Percentiles rank a stretch among this genome's conserved stretches.
phyloP scores from a whole-genome alignment of 164 flowering plant genomes.

The Berberis vulgaris region DNA sequence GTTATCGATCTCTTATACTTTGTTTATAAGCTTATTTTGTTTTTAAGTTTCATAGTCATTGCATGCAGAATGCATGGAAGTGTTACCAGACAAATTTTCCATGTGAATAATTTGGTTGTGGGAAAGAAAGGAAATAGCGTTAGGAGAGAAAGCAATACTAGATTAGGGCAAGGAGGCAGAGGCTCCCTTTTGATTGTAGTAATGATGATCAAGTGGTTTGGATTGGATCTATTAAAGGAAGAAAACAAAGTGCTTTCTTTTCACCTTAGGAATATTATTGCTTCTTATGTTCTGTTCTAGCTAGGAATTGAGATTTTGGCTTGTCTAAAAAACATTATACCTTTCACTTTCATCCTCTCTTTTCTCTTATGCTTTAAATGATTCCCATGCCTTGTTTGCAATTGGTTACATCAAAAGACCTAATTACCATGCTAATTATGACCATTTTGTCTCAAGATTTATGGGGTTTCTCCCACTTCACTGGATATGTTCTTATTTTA shows the following conservation, averaged over 20 bases:
- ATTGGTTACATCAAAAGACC: not conserved
- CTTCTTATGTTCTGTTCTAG: too few species aligned
- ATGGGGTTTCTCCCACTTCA: not conserved
- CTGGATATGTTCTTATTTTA: too few species aligned
- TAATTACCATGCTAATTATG: not conserved
- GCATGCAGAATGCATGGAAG: conserved; percentile 38
- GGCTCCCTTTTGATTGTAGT: conserved; percentile 30
- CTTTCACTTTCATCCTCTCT: conserved; percentile 20
- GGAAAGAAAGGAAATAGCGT: conserved; percentile 14
- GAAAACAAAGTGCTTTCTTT: conserved; percentile 16
- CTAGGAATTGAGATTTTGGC: not conserved
- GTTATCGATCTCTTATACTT: too few species aligned
- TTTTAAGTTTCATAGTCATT: not conserved
- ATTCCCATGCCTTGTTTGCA: not conserved
- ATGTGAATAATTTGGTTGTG: conserved; percentile 44
- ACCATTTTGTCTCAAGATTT: not conserved
- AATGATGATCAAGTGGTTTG: conserved; percentile 25
- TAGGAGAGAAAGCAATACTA: conserved; percentile 21
- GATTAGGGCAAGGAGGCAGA: conserved; percentile 4
- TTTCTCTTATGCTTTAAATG: not conserved
- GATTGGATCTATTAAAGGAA: too few species aligned
- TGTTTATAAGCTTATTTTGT: too few species aligned
- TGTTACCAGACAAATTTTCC: conserved; percentile 54
- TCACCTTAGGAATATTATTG: not conserved
- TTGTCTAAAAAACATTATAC: not conserved